phyloP scores from a whole-genome alignment of 495 filamentous ascomycete species.

The Aspergillus sparsus region DNA sequence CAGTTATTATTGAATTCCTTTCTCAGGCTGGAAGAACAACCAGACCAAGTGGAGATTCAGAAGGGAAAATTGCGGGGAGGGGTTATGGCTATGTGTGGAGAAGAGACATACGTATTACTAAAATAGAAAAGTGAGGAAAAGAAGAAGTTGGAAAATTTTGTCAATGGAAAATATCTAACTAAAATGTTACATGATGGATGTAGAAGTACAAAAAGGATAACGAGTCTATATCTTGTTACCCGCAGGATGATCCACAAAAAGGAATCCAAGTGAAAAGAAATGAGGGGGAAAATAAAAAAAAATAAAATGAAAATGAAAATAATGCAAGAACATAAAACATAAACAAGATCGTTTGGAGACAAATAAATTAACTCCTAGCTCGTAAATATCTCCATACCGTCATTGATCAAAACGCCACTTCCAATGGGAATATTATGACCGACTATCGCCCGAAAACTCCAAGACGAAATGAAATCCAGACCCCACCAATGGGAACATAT shows the following conservation, averaged over 20 bases:
- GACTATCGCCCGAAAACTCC: conserved; percentile 21
- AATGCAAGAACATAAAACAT: background rate
- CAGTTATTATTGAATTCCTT: conserved; percentile 18
- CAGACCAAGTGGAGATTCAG: background rate
- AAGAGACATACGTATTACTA: background rate
- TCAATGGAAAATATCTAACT: background rate
- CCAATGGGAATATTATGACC: background rate
- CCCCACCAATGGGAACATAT: conserved; percentile 3
- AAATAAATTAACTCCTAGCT: conserved; percentile 5
- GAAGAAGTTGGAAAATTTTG: background rate
- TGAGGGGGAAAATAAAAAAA: background rate
- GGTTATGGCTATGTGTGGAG: background rate
- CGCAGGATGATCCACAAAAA: background rate
- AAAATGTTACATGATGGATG: conserved; percentile 11
- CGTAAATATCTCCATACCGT: conserved; percentile 7
- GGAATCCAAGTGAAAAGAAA: background rate
- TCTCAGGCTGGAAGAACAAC: background rate
- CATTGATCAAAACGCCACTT: conserved; percentile 14
- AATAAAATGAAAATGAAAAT: no score
- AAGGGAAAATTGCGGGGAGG: background rate
- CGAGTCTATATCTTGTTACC: background rate
- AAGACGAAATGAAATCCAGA: background rate
- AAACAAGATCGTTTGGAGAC: background rate
- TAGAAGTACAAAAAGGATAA: conserved; percentile 1
- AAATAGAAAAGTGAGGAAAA: background rate